Conservation (phyloP, 345 rosid genomes). For the Rhodomyrtus tomentosa region DNA sequence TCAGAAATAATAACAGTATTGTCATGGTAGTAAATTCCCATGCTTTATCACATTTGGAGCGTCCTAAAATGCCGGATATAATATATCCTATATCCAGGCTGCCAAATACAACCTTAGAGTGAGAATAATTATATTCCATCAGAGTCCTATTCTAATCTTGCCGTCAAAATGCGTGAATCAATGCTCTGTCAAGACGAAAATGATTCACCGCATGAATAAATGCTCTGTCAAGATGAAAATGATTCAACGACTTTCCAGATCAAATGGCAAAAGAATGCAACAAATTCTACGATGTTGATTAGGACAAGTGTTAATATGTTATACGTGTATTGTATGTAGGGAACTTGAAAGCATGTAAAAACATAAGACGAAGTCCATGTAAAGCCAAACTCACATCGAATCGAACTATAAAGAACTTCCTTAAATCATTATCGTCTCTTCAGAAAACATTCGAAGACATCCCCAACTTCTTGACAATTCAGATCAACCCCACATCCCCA, state of each 20-base stretch:
- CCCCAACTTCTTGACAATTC: not conserved
- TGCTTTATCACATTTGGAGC: accelerated
- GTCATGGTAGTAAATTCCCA: no score
- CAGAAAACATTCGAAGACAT: not conserved
- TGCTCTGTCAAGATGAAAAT: not conserved
- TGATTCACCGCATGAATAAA: not conserved
- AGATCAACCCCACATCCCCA: not conserved
- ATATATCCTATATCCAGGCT: not conserved
- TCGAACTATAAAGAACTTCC: not conserved
- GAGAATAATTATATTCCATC: not conserved
- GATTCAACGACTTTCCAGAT: not conserved
- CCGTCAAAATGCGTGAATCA: not conserved
- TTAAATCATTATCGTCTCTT: not conserved
- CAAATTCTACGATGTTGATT: not conserved
- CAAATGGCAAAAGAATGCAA: not conserved
- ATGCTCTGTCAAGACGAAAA: not conserved
- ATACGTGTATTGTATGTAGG: not conserved
- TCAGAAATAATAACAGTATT: no score
- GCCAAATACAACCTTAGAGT: not conserved
- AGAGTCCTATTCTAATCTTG: not conserved
- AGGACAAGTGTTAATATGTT: not conserved
- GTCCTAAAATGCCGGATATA: accelerated
- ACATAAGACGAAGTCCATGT: not conserved
- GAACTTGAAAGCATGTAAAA: not conserved
- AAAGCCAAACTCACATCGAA: not conserved